phyloP scores from a whole-genome alignment of 2,329 filamentous ascomycete genomes.

The Fusarium sp. region DNA sequence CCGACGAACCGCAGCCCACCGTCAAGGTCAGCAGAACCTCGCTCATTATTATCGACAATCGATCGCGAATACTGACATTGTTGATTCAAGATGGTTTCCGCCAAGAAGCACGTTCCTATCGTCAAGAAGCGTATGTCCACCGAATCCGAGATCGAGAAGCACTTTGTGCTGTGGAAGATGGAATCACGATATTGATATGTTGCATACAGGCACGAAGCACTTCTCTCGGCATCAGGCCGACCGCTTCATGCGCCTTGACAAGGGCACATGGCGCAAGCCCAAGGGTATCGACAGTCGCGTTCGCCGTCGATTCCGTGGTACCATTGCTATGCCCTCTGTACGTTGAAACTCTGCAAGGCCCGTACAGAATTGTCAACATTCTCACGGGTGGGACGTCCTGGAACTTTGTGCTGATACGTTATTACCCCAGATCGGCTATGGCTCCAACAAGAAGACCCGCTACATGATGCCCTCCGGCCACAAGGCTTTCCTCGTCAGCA shows the following conservation, averaged over 20 bases:
- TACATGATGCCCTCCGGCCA: constrained; percentile 99
- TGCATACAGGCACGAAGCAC: constrained; percentile 79
- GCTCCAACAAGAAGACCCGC: constrained; percentile 99
- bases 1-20: constrained; percentile 54
- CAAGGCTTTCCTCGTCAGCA: constrained; percentile 99
- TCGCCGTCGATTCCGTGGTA: constrained; percentile 96
- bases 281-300: constrained; percentile 99
- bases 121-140: constrained; percentile 97
- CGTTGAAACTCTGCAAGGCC: constrained; percentile 54
- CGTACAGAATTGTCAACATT: constrained; percentile 6
- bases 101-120: constrained; percentile 99
- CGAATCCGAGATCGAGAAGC: constrained; percentile 24
- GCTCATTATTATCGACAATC: constrained; percentile 16
- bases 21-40: constrained; percentile 54
- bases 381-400: not conserved
- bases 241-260: constrained; percentile 90
- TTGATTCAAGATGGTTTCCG: constrained; percentile 86
- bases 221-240: constrained; percentile 99
- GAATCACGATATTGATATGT: constrained; percentile 53
- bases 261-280: constrained; percentile 93
- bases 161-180: constrained; percentile 21
- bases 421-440: constrained; percentile 86
- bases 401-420: constrained; percentile 32
- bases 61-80: constrained; percentile 46
- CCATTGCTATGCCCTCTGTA: constrained; percentile 98